These are phyloP conservation scores for Microbotryum scabiosae DNA, from an alignment of 1,284 basidiomycete genomes.

Conservation along the genomic window DNA sequence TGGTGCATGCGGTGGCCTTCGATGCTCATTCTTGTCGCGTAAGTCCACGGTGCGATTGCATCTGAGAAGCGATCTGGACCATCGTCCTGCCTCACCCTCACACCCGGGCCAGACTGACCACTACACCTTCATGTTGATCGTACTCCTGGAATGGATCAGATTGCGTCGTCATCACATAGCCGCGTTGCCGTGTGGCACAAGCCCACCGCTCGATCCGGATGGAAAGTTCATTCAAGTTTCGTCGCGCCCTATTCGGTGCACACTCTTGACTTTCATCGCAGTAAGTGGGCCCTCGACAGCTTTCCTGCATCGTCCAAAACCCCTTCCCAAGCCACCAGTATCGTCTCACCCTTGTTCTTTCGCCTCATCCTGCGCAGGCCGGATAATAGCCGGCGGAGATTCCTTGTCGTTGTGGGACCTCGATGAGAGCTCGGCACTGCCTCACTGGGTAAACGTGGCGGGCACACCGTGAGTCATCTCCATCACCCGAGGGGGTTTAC, in stretches of 20 bases:
- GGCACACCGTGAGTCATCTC: not conserved
- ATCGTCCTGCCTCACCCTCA: no score
- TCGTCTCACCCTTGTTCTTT: slow-evolving; percentile 56
- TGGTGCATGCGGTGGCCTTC: slow-evolving; percentile 24
- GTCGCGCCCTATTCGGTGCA: slow-evolving; percentile 49
- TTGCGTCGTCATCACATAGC: slow-evolving; percentile 24
- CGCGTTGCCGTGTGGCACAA: slow-evolving; percentile 27
- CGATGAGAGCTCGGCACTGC: slow-evolving; percentile 11
- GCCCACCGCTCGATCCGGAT: slow-evolving; percentile 39
- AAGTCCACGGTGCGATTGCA: not conserved
- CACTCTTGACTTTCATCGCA: slow-evolving; percentile 59
- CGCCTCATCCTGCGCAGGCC: slow-evolving; percentile 8
- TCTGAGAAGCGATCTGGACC: no score
- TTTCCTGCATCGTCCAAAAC: not conserved
- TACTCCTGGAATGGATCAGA: slow-evolving; percentile 7
- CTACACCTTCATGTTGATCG: not conserved
- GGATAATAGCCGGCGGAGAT: slow-evolving; percentile 15
- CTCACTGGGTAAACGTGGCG: slow-evolving; percentile 16
- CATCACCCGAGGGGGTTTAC: not conserved
- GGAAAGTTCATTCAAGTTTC: slow-evolving; percentile 71
- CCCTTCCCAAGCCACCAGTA: slow-evolving; percentile 19
- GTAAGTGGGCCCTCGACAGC: slow-evolving; percentile 41
- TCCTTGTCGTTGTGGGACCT: slow-evolving; percentile 20
- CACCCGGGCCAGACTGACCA: not conserved
- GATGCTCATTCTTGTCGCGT: slow-evolving; percentile 19